Conservation (phyloP, 345 rosid species). For the Ceriops zippeliana region DNA sequence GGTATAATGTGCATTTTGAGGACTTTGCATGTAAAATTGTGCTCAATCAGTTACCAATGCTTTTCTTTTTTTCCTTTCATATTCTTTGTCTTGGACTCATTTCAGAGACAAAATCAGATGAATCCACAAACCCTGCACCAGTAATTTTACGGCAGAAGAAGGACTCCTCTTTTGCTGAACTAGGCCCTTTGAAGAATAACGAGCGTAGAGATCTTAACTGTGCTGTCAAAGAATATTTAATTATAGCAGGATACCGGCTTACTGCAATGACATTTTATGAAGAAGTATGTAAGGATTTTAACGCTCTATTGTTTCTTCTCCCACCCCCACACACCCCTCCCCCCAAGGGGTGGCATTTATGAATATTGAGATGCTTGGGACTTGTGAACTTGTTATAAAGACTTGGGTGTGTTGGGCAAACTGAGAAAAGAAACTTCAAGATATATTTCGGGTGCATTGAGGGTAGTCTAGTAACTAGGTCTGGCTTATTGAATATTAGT, state of each 20-base stretch:
- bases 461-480: no score
- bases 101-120: constrained; percentile 50
- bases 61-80: not conserved
- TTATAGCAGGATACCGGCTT: constrained; percentile 88
- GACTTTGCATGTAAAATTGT: not conserved
- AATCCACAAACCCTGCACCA: constrained; percentile 35
- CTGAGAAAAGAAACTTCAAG: not conserved
- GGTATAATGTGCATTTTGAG: not conserved
- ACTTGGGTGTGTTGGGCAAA: not conserved
- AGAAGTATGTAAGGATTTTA: constrained; percentile 49
- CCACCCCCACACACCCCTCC: no score
- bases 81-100: constrained; percentile 16
- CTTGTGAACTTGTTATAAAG: not conserved
- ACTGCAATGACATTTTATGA: constrained; percentile 97
- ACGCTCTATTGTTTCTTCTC: not conserved
- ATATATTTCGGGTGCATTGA: not conserved
- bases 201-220: constrained; percentile 90
- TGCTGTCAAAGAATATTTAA: constrained; percentile 93
- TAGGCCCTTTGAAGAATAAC: constrained; percentile 78
- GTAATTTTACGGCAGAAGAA: constrained; percentile 54
- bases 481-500: not conserved
- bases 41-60: not conserved
- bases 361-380: not conserved
- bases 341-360: not conserved
- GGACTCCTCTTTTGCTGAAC: constrained; percentile 52